Evolutionary conservation across 352 stramenopile genomes (phyloP), one percentile per base, ranked within the genome.

Genomic region (Phytophthora pistaciae): DNA sequence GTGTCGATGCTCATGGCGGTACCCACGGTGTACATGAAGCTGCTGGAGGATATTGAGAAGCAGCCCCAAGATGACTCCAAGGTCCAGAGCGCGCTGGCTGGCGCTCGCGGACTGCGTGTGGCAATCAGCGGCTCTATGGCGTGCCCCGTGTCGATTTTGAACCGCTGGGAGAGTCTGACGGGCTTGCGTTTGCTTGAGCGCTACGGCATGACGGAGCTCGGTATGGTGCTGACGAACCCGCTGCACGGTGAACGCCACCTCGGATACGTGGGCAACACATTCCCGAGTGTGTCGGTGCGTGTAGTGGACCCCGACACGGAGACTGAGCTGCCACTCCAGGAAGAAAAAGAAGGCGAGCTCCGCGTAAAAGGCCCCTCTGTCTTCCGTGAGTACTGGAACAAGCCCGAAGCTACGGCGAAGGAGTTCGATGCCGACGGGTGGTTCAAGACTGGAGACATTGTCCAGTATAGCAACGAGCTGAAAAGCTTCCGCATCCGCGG

Each of bases 201-300:
- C 16, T 98, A 98, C 63, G 93, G 93, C 9, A 98, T 98, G 92
- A 98, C 88, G 0, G 93, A 98, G 74, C 81, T 97, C 53, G 91
- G 90, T 9, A 98, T 98, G 94, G 92, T 87, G 10, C 75, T 98
- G 7, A 94, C 87, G 3, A 98, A 98, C 60, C 85, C 93, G 40
- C 66, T 95, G 73, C 71, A 82, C 60, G 76, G 80, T 25, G 74
- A 92, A 13, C 79, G 90, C 18, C 82, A 93, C 55, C 72, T 94
- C 4, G 94, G 93, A 6, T 95, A 90, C 68, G 94, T 98, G 1
- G 94, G 93, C 1, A 58, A 82, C 48, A 82, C 91, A 14, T 91
- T 98, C 33, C 92, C 92, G 2, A 93, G 82, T 57, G 88, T 98
- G 2, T 72, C 85, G 2, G 85, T 94, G 27, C 82, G 87, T n/a